These are phyloP conservation scores for Nyssa sinensis DNA, from an alignment of 148 eudicot species.

Conservation along the genomic window DNA sequence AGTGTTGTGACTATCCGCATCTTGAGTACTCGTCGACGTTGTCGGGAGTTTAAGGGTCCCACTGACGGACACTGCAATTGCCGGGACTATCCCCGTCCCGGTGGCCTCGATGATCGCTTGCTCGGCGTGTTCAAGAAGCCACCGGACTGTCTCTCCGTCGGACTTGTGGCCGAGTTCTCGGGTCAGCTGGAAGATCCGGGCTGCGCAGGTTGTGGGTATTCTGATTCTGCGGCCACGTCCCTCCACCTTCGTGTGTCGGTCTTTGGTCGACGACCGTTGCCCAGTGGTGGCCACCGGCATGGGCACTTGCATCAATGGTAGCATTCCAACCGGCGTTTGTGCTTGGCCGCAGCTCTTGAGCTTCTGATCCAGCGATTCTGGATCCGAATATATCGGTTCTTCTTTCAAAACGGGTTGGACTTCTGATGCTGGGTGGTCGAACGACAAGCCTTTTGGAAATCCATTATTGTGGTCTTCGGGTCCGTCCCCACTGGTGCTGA, in stretches of 20 bases:
- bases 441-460: too few relatives aligned
- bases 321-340: constrained; percentile 8
- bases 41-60: constrained; percentile 36
- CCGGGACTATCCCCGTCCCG: constrained; percentile 44
- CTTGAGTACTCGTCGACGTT: neutral
- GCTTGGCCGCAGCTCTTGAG: neutral
- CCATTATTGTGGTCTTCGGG: constrained; percentile 1
- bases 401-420: constrained; percentile 12
- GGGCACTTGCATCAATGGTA: constrained; percentile 14
- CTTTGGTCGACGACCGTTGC: constrained; percentile 30
- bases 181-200: constrained; percentile 44
- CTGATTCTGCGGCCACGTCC: constrained; percentile 49
- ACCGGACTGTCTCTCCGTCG: constrained; percentile 45
- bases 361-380: constrained; percentile 3
- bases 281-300: neutral
- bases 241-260: constrained; percentile 47
- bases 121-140: constrained; percentile 45
- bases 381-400: constrained; percentile 19
- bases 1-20: neutral
- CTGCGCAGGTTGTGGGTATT: constrained; percentile 47
- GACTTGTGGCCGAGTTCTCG: constrained; percentile 39
- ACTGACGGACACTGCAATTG: constrained; percentile 37
- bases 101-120: constrained; percentile 38
- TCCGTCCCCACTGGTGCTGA: constrained; percentile 25
- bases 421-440: neutral